A percentile compares a stretch with the other conserved stretches of the same genome.
Evolutionary conservation across 179 eudicot genomes (phyloP).

Genomic region (Actinidia chinensis): DNA sequence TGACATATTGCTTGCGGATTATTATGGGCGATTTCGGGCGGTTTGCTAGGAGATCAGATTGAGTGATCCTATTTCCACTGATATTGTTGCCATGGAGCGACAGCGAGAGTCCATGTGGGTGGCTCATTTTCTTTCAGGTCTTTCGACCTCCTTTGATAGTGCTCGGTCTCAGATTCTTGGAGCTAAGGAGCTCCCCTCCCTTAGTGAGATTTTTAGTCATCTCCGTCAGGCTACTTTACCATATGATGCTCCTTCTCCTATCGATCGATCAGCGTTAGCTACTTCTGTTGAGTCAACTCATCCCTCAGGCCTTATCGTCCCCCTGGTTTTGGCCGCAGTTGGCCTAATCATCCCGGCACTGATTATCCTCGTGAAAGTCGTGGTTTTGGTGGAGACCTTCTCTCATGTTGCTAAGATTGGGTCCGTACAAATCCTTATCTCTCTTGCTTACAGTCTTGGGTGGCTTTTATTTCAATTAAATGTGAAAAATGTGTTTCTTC

Average conservation of each 20-base stretch:
- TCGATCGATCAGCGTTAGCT: not conserved
- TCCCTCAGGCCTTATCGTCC: not conserved
- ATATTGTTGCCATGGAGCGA: not conserved
- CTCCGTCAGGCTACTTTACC: not conserved
- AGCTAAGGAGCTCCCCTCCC: not conserved
- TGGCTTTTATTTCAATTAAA: no score
- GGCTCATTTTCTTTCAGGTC: not conserved
- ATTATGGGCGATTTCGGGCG: not conserved
- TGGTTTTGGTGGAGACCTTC: no score
- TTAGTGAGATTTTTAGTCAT: not conserved
- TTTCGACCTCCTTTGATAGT: not conserved
- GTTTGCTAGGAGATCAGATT: not conserved
- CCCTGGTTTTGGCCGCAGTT: not conserved
- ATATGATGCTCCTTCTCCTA: not conserved
- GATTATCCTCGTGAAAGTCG: no score
- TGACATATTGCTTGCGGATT: not conserved
- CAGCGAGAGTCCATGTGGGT: not conserved
- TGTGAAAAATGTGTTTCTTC: no score
- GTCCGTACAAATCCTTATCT: no score
- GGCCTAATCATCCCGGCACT: no score
- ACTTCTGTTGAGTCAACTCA: no score
- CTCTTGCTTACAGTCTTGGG: no score
- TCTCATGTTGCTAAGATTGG: no score
- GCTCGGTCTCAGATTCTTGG: not conserved
- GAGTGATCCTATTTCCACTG: not conserved